Evolutionary conservation across 257 asterid species (phyloP).

Genomic region (Solanum pimpinellifolium): DNA sequence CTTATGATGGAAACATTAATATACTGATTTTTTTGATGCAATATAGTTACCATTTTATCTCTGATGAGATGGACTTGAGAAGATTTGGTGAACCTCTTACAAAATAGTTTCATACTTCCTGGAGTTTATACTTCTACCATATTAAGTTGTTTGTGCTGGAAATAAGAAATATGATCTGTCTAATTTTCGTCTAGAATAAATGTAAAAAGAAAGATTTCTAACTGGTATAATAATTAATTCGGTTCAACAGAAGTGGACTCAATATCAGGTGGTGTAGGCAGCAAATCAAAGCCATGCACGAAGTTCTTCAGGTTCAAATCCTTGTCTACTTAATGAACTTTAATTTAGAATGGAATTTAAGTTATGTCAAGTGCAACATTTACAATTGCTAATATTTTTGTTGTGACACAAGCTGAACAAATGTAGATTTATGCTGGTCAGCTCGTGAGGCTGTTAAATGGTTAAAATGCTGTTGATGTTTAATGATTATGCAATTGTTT

Average conservation of each 20-base stretch:
- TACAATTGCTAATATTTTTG: not conserved
- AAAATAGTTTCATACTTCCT: not conserved
- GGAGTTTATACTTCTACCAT: not conserved
- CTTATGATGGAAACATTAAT: not conserved
- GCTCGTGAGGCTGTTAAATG: slow-evolving; percentile 2
- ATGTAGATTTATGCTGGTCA: not conserved
- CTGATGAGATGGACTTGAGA: not conserved
- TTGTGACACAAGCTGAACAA: not conserved
- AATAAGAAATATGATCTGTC: not conserved
- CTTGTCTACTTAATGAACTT: slow-evolving; percentile 38
- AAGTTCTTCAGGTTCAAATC: slow-evolving; percentile 98
- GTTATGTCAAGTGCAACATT: slow-evolving; percentile 3
- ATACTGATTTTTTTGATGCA: not conserved
- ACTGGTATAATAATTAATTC: slow-evolving; percentile 72
- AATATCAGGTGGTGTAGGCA: slow-evolving; percentile 92
- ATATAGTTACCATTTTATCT: not conserved
- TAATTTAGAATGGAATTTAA: not conserved
- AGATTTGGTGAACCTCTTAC: not conserved
- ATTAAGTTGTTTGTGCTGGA: not conserved
- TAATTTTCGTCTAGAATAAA: slow-evolving; percentile 5
- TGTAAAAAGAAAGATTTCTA: slow-evolving; percentile 24
- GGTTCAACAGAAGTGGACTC: slow-evolving; percentile 89
- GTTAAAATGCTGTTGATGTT: not conserved
- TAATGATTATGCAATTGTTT: not conserved
- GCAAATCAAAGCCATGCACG: slow-evolving; percentile 99